These are phyloP conservation scores for Coriolopsis trogii DNA, from an alignment of 1,284 basidiomycete species.

Conservation along the genomic window DNA sequence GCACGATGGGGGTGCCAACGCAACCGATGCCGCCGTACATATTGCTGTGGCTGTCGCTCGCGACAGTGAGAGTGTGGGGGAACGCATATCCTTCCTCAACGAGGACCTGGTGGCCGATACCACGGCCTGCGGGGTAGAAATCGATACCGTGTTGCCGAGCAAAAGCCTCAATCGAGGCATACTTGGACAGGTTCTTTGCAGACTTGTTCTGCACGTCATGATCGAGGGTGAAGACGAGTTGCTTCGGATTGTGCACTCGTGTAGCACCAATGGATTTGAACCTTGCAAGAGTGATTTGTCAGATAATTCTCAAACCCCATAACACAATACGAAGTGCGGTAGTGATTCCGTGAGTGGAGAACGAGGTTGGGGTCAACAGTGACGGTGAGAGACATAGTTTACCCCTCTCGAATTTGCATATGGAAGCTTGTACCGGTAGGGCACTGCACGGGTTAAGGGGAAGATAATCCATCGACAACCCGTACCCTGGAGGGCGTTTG, in stretches of 20 bases:
- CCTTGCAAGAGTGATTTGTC: constrained; percentile 45
- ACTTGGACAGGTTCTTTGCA: constrained; percentile 92
- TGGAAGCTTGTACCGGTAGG: too few relatives aligned
- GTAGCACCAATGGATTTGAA: constrained; percentile 96
- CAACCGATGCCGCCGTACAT: constrained; percentile 99
- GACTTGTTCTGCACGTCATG: constrained; percentile 99
- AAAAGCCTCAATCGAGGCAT: constrained; percentile 91
- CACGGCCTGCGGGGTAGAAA: constrained; percentile 97
- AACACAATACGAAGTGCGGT: too few relatives aligned
- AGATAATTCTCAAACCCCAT: background rate
- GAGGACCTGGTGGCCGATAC: constrained; percentile 97
- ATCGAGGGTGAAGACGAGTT: constrained; percentile 96
- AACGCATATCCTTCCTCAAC: constrained; percentile 97
- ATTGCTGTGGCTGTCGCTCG: constrained; percentile 97
- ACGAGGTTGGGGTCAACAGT: too few relatives aligned
- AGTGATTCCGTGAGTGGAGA: background rate
- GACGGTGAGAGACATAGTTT: too few relatives aligned
- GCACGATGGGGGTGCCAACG: constrained; percentile 95
- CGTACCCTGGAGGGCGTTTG: too few relatives aligned
- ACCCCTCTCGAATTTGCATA: too few relatives aligned
- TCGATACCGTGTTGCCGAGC: constrained; percentile 87
- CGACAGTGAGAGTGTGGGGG: constrained; percentile 91
- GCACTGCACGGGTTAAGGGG: too few relatives aligned
- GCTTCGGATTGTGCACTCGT: constrained; percentile 79
- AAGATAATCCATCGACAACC: too few relatives aligned